Base-by-base conservation (phyloP, 176 grass and related monocot species). In the Lolium multiflorum region DNA sequence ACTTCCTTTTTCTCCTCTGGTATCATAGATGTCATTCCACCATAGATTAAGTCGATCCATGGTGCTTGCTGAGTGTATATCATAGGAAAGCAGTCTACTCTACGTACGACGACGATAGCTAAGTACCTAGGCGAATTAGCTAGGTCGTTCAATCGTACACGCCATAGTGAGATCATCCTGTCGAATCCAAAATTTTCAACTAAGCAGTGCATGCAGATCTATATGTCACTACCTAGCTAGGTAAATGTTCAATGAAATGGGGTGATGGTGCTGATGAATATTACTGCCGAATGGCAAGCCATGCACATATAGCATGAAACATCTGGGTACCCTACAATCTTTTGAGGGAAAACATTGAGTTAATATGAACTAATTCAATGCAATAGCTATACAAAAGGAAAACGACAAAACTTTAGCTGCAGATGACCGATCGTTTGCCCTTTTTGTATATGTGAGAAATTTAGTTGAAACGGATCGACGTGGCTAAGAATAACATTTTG, bases 41-140 rank as follows among this genome's bases (percentile, higher is more conserved):
- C 28, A 11, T 67, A 67, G 7, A 67, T 9, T 67, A 67, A 17
- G 31, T 35, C 31, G 31, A 35, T 67, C 15, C 13, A 64, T 64
- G 9, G 28, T 67, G 64, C 64, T 67, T 38, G 64, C 64, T 67
- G 64, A 67, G 64, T 67, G 64, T 67, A 67, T 31, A 37, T 66
- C 26, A 11, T 28, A 64, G 24, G 24, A 2, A 15, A 64, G 0
- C 11, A 1, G 11, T 64, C 22, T 68, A 41, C 66, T 35, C 31
- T 35, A 35, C 31, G 31, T 16, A 20, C 35, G 0, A 69, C 31
- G 16, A 39, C 2, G 3, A 62, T 3, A 59, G 12, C 61, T 64
- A 14, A 28, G 11, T 64, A n/a, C n/a, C n/a, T n/a, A n/a, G n/a
- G n/a, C n/a, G 2, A 51, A 51, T 25, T 6, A 12, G 24, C 0